Percentiles rank a stretch among this genome's conserved stretches.
These are phyloP conservation scores for Earliella scabrosa DNA, from an alignment of 1,284 basidiomycete species.

Conservation along the genomic window DNA sequence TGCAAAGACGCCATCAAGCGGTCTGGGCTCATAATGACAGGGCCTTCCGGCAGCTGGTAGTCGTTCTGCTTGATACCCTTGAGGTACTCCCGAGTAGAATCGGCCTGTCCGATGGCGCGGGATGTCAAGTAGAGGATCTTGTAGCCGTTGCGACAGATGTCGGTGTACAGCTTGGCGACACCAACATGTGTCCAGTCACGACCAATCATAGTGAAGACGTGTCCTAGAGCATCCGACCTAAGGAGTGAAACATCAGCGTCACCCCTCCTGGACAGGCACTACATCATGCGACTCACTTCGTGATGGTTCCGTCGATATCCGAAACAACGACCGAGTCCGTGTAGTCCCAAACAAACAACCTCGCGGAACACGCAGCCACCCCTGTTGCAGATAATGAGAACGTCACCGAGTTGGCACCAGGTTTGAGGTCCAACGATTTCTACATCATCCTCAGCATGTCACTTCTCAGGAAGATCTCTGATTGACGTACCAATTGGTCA, in stretches of 20 bases:
- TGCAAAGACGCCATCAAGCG: slow-evolving; percentile 94
- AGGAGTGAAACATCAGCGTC: slow-evolving; percentile 7
- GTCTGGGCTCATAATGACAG: slow-evolving; percentile 99
- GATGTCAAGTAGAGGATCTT: slow-evolving; percentile 99
- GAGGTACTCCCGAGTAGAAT: slow-evolving; percentile 95
- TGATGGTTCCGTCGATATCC: slow-evolving; percentile 99
- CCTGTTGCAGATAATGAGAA: slow-evolving; percentile 95
- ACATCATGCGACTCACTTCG: slow-evolving; percentile 68
- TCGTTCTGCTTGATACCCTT: slow-evolving; percentile 95
- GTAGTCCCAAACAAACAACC: slow-evolving; percentile 96
- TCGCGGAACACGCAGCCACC: slow-evolving; percentile 85
- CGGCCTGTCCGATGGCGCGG: slow-evolving; percentile 97
- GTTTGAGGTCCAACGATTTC: slow-evolving; percentile 87
- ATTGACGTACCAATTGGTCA: slow-evolving; percentile 76
- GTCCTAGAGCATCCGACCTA: slow-evolving; percentile 96
- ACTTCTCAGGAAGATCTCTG: no score
- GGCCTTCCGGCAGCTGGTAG: slow-evolving; percentile 95
- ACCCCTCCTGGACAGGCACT: not conserved
- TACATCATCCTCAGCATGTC: slow-evolving; percentile 36
- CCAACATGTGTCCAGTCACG: slow-evolving; percentile 99
- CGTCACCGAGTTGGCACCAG: slow-evolving; percentile 91
- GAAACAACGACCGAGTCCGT: slow-evolving; percentile 92
- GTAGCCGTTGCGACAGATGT: slow-evolving; percentile 96
- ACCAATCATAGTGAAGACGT: slow-evolving; percentile 98
- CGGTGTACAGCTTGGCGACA: slow-evolving; percentile 98